Evolutionary conservation across 2,329 filamentous ascomycete genomes (phyloP).

Genomic region (Tolypocladium ovalisporum): DNA sequence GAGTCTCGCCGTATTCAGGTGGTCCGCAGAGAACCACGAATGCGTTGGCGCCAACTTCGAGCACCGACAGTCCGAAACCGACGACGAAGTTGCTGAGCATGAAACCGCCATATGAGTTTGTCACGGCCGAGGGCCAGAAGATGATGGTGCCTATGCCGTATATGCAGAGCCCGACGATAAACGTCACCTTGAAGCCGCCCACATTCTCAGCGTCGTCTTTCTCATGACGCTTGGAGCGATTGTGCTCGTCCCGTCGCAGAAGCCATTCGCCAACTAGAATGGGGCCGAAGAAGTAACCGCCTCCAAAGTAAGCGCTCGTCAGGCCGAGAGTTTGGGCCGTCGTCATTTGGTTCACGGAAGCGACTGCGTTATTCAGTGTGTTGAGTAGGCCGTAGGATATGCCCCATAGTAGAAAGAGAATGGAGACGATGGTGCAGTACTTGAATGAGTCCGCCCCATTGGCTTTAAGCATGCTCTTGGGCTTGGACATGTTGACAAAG

Average conservation of each 20-base stretch:
- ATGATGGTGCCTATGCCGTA: conserved; percentile 72
- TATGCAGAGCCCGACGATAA: conserved; percentile 65
- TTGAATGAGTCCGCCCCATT: conserved; percentile 55
- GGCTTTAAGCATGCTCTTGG: conserved; percentile 60
- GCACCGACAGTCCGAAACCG: conserved; percentile 62
- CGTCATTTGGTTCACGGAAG: conserved; percentile 49
- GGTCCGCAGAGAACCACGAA: conserved; percentile 65
- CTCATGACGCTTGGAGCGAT: conserved; percentile 29
- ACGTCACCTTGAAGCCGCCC: conserved; percentile 67
- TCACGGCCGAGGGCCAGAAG: conserved; percentile 73
- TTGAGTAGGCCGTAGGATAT: conserved; percentile 83
- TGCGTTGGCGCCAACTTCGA: conserved; percentile 74
- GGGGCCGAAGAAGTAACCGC: conserved; percentile 59
- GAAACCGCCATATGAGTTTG: conserved; percentile 67
- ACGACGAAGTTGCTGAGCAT: conserved; percentile 65
- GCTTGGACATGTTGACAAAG: conserved; percentile 60
- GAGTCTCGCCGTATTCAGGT: conserved; percentile 59
- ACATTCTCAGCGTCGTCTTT: conserved; percentile 31
- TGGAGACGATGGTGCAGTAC: conserved; percentile 63
- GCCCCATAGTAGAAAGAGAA: conserved; percentile 83
- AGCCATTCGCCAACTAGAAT: conserved; percentile 60
- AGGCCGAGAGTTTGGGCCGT: conserved; percentile 54
- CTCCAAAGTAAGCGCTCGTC: conserved; percentile 60
- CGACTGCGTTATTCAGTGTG: conserved; percentile 63
- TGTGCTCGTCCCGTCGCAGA: conserved; percentile 55